A percentile compares a stretch with the other conserved stretches of the same genome.
These are phyloP conservation scores for Mycosphaerella sp. DNA, from an alignment of 2,329 filamentous ascomycete genomes.

Conservation along the genomic window DNA sequence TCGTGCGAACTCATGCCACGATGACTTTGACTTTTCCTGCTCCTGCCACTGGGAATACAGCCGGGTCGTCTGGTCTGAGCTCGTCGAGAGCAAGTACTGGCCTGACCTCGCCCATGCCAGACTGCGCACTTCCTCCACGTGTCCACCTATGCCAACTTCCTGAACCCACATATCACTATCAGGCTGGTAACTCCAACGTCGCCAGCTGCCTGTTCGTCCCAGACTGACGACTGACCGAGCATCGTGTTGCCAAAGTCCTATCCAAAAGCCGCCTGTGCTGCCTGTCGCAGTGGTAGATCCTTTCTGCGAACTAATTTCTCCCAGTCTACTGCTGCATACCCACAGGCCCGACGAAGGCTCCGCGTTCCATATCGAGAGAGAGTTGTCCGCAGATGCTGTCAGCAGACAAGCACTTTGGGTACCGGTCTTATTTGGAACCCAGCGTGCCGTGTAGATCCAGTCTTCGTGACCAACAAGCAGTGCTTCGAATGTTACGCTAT, in stretches of 20 bases:
- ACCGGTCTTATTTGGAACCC: slow-evolving; percentile 52
- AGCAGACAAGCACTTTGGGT: slow-evolving; percentile 50
- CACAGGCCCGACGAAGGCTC: slow-evolving; percentile 81
- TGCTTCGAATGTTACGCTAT: slow-evolving; percentile 86
- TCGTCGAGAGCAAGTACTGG: slow-evolving; percentile 79
- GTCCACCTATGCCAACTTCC: slow-evolving; percentile 70
- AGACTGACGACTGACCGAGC: slow-evolving; percentile 71
- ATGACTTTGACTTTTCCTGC: slow-evolving; percentile 35
- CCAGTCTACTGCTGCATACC: slow-evolving; percentile 77
- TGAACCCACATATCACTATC: slow-evolving; percentile 66
- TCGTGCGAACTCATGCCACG: slow-evolving; percentile 93
- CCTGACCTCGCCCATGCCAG: slow-evolving; percentile 79
- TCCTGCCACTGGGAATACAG: slow-evolving; percentile 74
- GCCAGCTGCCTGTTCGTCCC: slow-evolving; percentile 88
- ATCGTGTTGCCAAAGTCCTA: slow-evolving; percentile 80
- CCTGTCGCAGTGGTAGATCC: slow-evolving; percentile 94
- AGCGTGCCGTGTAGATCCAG: slow-evolving; percentile 88
- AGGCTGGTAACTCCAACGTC: slow-evolving; percentile 65
- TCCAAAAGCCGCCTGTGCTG: slow-evolving; percentile 95
- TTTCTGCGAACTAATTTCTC: slow-evolving; percentile 91
- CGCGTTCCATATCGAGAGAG: slow-evolving; percentile 84
- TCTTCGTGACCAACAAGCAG: slow-evolving; percentile 92
- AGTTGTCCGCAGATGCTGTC: slow-evolving; percentile 91
- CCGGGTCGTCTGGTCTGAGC: slow-evolving; percentile 86
- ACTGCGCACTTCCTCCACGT: slow-evolving; percentile 73